Conservation (phyloP, 2,329 filamentous ascomycete genomes). For the Clonostachys byssicola region DNA sequence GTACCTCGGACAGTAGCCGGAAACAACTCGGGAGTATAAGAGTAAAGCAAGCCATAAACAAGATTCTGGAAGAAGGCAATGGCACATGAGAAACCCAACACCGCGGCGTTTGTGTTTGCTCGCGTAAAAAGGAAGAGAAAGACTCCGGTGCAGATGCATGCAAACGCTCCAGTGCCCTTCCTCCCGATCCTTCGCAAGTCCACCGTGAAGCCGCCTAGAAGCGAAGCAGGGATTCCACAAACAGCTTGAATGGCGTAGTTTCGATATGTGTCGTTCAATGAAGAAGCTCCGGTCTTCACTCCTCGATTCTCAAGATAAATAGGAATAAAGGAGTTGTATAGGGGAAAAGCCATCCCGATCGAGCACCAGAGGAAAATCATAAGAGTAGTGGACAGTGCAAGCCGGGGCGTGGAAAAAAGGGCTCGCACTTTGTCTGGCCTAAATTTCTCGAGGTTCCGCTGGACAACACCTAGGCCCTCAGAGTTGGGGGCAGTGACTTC, state of each 20-base stretch:
- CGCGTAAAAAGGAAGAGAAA: conserved; percentile 11
- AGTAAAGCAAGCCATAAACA: conserved; percentile 16
- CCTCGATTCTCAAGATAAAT: conserved; percentile 18
- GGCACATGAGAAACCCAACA: conserved; percentile 11
- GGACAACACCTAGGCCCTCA: conserved; percentile 18
- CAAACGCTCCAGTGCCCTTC: conserved; percentile 10
- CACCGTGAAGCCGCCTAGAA: conserved; percentile 10
- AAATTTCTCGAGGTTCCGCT: conserved; percentile 46
- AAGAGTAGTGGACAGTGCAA: conserved; percentile 47
- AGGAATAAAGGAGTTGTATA: conserved; percentile 47
- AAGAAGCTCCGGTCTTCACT: conserved; percentile 5
- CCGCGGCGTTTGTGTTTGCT: conserved; percentile 2
- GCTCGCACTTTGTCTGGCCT: conserved; percentile 44
- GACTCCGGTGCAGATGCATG: conserved; percentile 9
- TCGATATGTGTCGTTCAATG: conserved; percentile 5
- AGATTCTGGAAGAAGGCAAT: conserved; percentile 15
- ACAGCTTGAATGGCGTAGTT: conserved; percentile 14
- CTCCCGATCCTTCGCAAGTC: conserved; percentile 11
- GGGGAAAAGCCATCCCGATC: conserved; percentile 51
- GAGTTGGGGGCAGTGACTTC: conserved; percentile 7
- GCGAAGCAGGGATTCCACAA: conserved; percentile 10
- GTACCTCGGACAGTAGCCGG: conserved; percentile 48
- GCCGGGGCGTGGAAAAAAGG: conserved; percentile 46
- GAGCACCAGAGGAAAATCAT: conserved; percentile 54
- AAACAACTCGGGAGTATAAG: conserved; percentile 47